phyloP scores from a whole-genome alignment of 2,329 filamentous ascomycete species.

The Ophiocordyceps camponoti-saundersi region DNA sequence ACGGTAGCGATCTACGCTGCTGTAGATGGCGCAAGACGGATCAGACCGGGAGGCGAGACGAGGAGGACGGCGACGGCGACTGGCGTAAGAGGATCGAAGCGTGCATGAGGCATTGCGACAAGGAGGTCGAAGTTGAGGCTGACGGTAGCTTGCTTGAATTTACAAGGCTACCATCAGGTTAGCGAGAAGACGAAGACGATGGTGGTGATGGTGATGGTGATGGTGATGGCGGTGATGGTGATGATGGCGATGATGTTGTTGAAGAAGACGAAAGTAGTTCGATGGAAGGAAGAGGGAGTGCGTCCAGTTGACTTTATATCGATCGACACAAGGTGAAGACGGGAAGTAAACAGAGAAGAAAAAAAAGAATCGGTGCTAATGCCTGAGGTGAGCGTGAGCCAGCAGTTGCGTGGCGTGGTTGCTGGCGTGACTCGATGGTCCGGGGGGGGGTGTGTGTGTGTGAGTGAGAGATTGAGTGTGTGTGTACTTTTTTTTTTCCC shows the following conservation, averaged over 20 bases:
- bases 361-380: no score
- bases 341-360: no score
- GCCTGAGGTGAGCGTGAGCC: no score
- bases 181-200: neutral
- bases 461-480: no score
- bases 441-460: no score
- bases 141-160: slow-evolving; percentile 10
- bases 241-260: no score
- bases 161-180: slow-evolving; percentile 2
- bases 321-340: no score
- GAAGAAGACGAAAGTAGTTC: no score
- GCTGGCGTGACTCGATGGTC: slow-evolving; percentile 21
- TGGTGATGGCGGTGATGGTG: slow-evolving; percentile 11
- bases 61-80: slow-evolving; percentile 48
- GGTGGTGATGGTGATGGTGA: neutral
- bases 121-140: slow-evolving; percentile 12
- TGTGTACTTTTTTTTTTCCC: slow-evolving; percentile 5
- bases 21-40: slow-evolving; percentile 38
- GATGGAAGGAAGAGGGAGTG: no score
- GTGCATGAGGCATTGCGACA: slow-evolving; percentile 42
- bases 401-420: slow-evolving; percentile 9
- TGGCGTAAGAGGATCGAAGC: slow-evolving; percentile 30
- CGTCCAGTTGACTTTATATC: no score
- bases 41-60: slow-evolving; percentile 42
- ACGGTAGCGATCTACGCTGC: slow-evolving; percentile 12